phyloP scores from a whole-genome alignment of 2,329 filamentous ascomycete genomes.

The Calonectria pseudoreteaudii region DNA sequence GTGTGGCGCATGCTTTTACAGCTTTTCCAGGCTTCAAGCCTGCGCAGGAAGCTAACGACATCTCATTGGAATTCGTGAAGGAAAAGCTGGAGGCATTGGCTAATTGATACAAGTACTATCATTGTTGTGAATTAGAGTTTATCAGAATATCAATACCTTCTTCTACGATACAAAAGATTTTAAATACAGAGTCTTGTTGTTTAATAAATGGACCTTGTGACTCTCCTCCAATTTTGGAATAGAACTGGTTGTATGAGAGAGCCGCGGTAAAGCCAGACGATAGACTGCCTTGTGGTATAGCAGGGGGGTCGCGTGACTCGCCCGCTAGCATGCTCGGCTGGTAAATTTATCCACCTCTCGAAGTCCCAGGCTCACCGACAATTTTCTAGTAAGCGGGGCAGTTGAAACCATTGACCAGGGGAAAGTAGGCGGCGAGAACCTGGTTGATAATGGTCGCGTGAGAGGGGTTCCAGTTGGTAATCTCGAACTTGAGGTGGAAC shows the following conservation, averaged over 20 bases:
- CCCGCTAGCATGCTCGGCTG: background rate
- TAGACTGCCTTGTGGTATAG: background rate
- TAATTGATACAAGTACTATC: background rate
- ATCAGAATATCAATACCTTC: background rate
- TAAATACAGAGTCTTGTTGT: background rate
- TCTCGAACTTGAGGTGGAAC: conserved; percentile 6
- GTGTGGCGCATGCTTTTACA: background rate
- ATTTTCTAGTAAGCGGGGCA: background rate
- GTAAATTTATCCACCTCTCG: background rate
- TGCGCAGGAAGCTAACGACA: background rate
- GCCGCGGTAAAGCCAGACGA: background rate
- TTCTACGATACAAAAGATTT: background rate
- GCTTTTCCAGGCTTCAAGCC: background rate
- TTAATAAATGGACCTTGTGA: background rate
- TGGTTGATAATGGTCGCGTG: conserved; percentile 7
- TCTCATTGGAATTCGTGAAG: background rate
- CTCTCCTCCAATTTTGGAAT: background rate
- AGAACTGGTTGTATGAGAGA: background rate
- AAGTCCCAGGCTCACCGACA: background rate
- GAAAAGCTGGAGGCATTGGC: background rate
- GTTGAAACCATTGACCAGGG: background rate
- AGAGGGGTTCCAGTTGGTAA: conserved; percentile 3
- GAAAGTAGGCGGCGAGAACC: background rate
- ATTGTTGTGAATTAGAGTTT: background rate
- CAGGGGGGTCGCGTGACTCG: background rate